Percentiles rank a stretch among this genome's conserved stretches.
phyloP scores from a whole-genome alignment of 306 rosid genomes.

The Dryas octopetala region DNA sequence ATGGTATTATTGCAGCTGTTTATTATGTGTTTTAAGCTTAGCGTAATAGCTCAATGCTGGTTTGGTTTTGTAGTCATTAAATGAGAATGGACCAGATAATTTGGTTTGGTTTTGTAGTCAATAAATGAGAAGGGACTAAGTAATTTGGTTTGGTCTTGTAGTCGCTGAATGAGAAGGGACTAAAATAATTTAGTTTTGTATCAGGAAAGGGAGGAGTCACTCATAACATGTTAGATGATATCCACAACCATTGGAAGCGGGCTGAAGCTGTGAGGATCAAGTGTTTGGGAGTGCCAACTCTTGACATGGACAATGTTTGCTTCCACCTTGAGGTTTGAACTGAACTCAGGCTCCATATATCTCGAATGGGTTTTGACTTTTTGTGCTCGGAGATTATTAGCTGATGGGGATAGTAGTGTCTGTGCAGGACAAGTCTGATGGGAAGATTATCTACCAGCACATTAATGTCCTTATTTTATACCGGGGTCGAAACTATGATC shows the following conservation, averaged over 20 bases:
- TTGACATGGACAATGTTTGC: conserved; percentile 88
- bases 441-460: conserved; percentile 61
- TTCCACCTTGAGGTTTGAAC: conserved; percentile 81
- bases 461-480: conserved; percentile 70
- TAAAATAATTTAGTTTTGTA: conserved; percentile 29
- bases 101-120: conserved; percentile 22
- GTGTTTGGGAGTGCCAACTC: conserved; percentile 93
- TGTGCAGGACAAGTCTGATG: conserved; percentile 79
- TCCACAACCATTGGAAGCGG: conserved; percentile 89
- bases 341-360: background rate
- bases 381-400: conserved; percentile 15
- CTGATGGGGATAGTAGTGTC: conserved; percentile 36
- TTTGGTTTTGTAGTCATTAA: background rate
- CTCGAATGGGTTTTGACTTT: background rate
- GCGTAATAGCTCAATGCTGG: background rate
- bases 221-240: conserved; percentile 87
- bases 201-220: conserved; percentile 88
- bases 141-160: background rate
- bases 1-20: background rate
- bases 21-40: background rate
- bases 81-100: conserved; percentile 6
- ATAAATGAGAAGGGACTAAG: no score
- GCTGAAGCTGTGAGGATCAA: conserved; percentile 97
- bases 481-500: conserved; percentile 78
- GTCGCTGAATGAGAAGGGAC: background rate